Evolutionary conservation across 306 rosid genomes (phyloP).

Genomic region (Vicia villosa): DNA sequence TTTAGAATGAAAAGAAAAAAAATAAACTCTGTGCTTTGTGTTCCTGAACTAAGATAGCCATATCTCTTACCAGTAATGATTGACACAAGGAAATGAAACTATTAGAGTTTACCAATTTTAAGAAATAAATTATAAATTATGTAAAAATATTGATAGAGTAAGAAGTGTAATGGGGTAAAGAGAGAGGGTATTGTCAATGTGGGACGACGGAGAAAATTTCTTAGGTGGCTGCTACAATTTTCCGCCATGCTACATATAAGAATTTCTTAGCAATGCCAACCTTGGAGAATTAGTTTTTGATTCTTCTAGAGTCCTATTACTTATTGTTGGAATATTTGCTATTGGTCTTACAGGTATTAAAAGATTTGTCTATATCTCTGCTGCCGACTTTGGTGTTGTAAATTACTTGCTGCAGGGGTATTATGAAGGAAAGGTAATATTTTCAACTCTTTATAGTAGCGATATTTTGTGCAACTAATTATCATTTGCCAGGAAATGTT

Average conservation of each 20-base stretch:
- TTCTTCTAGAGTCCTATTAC: constrained; percentile 3
- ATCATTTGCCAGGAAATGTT: constrained; percentile 1
- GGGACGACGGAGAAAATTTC: constrained; percentile 1
- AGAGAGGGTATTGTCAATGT: not conserved
- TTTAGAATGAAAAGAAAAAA: not conserved
- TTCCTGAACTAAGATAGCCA: not conserved
- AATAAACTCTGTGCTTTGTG: not conserved
- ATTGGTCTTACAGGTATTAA: constrained; percentile 70
- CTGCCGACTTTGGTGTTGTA: constrained; percentile 88
- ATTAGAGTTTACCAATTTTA: not conserved
- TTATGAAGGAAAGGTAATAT: constrained; percentile 90
- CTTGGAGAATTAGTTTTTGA: not conserved
- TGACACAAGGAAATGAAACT: too few species aligned
- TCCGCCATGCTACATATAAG: not conserved
- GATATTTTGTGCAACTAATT: constrained; percentile 30
- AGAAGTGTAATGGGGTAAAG: not conserved
- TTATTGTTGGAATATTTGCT: constrained; percentile 25
- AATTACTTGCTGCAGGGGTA: constrained; percentile 81
- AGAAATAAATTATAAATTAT: not conserved
- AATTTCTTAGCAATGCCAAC: not conserved
- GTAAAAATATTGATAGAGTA: not conserved
- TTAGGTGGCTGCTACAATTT: not conserved
- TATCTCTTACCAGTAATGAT: constrained; percentile 8
- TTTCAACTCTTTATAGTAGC: constrained; percentile 19
- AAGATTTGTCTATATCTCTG: constrained; percentile 89